Evolutionary conservation across 306 rosid species (phyloP), one percentile per base, ranked within the genome.

Genomic region (Medicago arabica): DNA sequence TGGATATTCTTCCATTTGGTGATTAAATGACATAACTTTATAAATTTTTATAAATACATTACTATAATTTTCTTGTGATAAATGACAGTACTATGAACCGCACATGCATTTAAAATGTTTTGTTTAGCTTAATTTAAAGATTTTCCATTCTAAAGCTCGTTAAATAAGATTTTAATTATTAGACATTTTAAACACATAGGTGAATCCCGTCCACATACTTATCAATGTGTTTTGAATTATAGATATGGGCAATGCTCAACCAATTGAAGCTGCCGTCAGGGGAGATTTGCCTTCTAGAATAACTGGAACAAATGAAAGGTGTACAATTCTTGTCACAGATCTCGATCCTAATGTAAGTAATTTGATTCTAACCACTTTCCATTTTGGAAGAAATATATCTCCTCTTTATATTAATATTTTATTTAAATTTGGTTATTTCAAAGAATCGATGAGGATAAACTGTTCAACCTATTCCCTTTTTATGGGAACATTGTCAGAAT

Each of bases 361-460:
- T 58, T 75, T 25, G 36, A 75, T 44, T 67, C 49, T 53, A 62
- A 44, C 34, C n/a, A n/a, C 31, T 76, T 18, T 67, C 34, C 25
- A 9, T 60, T 57, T 3, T 60, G 12, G 64, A 59, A 10, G 47
- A 38, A 38, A 51, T 1, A 17, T 71, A 11, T 72, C 19, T 43
- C 11, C 21, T 1, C 8, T 38, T 31, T 63, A 9, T 9, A 21
- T 1, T 11, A 66, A 21, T 60, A 19, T 60, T 49, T 68, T 55
- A 57, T 63, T 72, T 51, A 68, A 81, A 50, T 51, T 73, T 69
- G 51, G 78, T 83, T 55, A 34, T 85, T 83, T 76, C 92, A 94
- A 97, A 90, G 92, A 79, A 85, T 94, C 63, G 97, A 94, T 36
- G 97, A 94, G 87, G 96, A 94, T 80, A 94, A 92, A 85, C 93